These are phyloP conservation scores for Globisporangium alternatum DNA, from an alignment of 352 stramenopile species.

Conservation along the genomic window DNA sequence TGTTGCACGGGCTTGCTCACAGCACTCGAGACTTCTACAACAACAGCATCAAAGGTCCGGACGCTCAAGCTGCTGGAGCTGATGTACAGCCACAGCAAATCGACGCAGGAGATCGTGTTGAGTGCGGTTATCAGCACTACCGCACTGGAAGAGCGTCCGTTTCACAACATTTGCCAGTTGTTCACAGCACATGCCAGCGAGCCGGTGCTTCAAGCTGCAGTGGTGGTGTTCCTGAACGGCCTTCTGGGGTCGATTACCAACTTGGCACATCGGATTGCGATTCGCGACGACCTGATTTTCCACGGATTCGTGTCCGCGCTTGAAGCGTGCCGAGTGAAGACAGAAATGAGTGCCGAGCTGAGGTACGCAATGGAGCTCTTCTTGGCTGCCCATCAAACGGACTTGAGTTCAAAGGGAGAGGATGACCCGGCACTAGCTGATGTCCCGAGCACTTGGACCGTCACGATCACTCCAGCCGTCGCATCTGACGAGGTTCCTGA, in stretches of 20 bases:
- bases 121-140: constrained; percentile 23
- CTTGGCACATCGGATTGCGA: constrained; percentile 22
- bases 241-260: constrained; percentile 35
- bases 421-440: background rate
- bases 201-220: constrained; percentile 22
- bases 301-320: constrained; percentile 31
- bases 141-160: constrained; percentile 13
- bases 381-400: background rate
- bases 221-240: constrained; percentile 47
- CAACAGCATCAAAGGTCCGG: constrained; percentile 25
- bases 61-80: constrained; percentile 33
- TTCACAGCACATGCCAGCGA: constrained; percentile 29
- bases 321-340: constrained; percentile 21
- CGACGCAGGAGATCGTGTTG: constrained; percentile 27
- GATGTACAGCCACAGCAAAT: constrained; percentile 32
- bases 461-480: constrained; percentile 9
- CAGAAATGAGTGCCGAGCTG: background rate
- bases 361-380: constrained; percentile 5
- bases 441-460: background rate
- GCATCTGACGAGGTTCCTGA: background rate
- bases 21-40: constrained; percentile 24
- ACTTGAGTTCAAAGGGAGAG: background rate
- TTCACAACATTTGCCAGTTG: constrained; percentile 28
- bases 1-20: constrained; percentile 31
- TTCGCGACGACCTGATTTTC: constrained; percentile 44